Percentiles rank a stretch among this genome's conserved stretches.
Conservation (phyloP, 2,329 filamentous ascomycete species). For the Neopestalotiopsis rosae region DNA sequence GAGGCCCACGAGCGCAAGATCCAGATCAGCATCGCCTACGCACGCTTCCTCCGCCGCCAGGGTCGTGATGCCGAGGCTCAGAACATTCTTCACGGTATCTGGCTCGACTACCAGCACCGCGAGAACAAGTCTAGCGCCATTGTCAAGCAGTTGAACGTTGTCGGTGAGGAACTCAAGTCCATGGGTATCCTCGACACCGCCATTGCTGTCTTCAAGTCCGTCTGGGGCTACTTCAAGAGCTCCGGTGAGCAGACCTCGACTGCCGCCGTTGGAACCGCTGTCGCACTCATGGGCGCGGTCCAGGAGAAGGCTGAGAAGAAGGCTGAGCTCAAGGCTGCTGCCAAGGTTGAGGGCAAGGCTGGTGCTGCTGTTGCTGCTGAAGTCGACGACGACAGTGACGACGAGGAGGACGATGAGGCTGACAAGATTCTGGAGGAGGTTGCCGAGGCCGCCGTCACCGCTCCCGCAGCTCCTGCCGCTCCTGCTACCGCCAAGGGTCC, state of each 20-base stretch:
- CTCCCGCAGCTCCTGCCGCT: not conserved
- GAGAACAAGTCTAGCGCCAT: slow-evolving; percentile 23
- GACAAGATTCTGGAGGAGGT: not conserved
- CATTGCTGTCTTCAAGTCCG: slow-evolving; percentile 25
- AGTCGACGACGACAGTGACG: not conserved
- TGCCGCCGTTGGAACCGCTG: slow-evolving; percentile 21
- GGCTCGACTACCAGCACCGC: slow-evolving; percentile 25
- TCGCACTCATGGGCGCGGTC: not conserved
- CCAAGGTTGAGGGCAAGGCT: not conserved
- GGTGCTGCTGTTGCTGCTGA: not conserved
- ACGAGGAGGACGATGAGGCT: not conserved
- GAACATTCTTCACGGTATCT: slow-evolving; percentile 27
- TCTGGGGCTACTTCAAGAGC: slow-evolving; percentile 27
- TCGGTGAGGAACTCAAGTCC: slow-evolving; percentile 25
- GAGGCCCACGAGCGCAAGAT: slow-evolving; percentile 28
- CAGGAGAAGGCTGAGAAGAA: not conserved
- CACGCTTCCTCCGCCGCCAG: slow-evolving; percentile 25
- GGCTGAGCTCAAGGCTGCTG: not conserved
- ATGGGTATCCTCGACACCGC: slow-evolving; percentile 25
- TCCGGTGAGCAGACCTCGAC: slow-evolving; percentile 24
- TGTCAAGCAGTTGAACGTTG: slow-evolving; percentile 25
- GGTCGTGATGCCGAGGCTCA: slow-evolving; percentile 23
- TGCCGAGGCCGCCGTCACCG: not conserved
- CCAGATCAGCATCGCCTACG: slow-evolving; percentile 26
- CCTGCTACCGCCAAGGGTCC: not conserved